Conservation (phyloP, 495 filamentous ascomycete species). For the Penicillium riverlandense region DNA sequence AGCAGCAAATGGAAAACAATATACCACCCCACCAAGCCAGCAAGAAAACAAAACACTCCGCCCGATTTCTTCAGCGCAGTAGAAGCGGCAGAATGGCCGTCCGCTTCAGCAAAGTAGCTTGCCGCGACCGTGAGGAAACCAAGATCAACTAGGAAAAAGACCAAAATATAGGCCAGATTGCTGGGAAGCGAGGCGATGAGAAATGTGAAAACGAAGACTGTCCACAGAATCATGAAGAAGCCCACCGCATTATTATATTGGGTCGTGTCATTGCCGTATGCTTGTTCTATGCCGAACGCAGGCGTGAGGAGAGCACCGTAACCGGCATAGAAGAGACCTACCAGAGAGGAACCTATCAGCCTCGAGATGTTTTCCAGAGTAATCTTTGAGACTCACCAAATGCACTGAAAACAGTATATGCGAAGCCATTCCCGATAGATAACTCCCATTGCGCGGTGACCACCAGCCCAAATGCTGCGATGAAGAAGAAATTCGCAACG, state of each 20-base stretch:
- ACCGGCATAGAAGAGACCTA: constrained; percentile 39
- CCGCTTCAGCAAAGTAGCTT: constrained; percentile 38
- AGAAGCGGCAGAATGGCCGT: constrained; percentile 26
- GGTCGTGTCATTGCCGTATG: constrained; percentile 27
- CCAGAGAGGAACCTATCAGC: background rate
- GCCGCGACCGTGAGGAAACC: constrained; percentile 38
- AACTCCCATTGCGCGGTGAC: constrained; percentile 47
- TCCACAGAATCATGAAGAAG: constrained; percentile 42
- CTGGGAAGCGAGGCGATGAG: constrained; percentile 37
- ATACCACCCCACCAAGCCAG: constrained; percentile 43
- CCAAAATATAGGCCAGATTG: constrained; percentile 40
- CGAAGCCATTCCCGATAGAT: constrained; percentile 40
- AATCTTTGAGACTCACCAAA: constrained; percentile 20
- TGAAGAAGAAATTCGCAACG: constrained; percentile 45
- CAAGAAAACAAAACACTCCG: constrained; percentile 39
- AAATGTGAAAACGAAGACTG: constrained; percentile 41
- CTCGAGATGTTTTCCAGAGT: too few relatives aligned
- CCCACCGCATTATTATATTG: constrained; percentile 40
- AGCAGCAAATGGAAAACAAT: constrained; percentile 39
- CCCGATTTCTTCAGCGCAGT: constrained; percentile 36
- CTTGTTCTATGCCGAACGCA: constrained; percentile 30
- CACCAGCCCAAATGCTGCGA: constrained; percentile 40
- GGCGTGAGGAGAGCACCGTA: constrained; percentile 33
- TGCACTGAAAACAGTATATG: constrained; percentile 44
- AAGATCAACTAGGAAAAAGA: constrained; percentile 41